Evolutionary conservation across 225 moss, liverwort and hornwort species (phyloP).

Genomic region (Pleurozium schreberi): DNA sequence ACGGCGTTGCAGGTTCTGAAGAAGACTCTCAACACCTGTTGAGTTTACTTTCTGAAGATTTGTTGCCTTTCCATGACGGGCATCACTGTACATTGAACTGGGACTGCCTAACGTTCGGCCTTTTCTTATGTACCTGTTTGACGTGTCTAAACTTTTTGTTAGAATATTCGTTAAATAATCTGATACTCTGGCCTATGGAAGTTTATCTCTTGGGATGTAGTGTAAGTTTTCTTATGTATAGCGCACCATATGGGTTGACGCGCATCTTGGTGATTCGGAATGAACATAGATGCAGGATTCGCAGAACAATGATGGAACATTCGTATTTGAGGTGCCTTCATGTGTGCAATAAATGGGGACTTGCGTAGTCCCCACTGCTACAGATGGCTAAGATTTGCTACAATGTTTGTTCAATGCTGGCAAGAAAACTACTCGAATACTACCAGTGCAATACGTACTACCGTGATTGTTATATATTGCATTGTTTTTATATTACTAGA

Average conservation of each 20-base stretch:
- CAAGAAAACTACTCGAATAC: background rate
- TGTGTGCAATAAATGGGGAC: background rate
- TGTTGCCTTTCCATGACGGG: background rate
- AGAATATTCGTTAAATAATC: background rate
- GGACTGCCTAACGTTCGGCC: background rate
- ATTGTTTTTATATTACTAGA: background rate
- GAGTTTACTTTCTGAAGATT: background rate
- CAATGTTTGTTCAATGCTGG: background rate
- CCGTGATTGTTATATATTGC: too few relatives aligned
- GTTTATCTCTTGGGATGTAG: background rate
- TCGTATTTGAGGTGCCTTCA: background rate
- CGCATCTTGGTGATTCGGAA: background rate
- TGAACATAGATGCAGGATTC: background rate
- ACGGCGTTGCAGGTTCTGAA: background rate
- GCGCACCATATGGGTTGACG: background rate
- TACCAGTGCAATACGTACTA: background rate
- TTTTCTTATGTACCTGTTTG: background rate
- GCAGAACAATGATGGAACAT: background rate
- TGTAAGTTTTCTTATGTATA: background rate
- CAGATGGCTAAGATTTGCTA: background rate
- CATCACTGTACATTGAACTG: background rate
- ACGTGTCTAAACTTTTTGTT: background rate
- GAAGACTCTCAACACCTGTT: background rate
- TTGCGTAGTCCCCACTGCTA: background rate
- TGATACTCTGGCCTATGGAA: background rate